Base-by-base conservation (phyloP, 2,329 filamentous ascomycete genomes). In the Beauveria varroae region DNA sequence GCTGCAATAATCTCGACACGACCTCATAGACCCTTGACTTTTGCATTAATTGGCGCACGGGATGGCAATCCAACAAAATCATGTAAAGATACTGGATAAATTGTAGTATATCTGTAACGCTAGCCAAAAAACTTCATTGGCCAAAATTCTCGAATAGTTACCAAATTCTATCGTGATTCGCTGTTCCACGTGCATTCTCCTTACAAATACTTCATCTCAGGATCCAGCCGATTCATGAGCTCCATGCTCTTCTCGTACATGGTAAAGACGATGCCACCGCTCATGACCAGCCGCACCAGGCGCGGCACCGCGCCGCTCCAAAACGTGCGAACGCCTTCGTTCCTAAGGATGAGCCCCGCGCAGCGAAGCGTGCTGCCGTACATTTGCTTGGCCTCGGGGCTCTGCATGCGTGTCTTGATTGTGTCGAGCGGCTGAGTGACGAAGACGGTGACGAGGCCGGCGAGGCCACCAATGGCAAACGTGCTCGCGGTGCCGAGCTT, bases 231-330 rank as follows among this genome's bases (percentile, higher is more conserved):
- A 68, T 91, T 85, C 79, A 99, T 86, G 62, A 92, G 69, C 58
- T 97, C 93, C 80, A 98, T 98, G 63, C 88, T 90, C 83, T 97
- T 97, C 79, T 98, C 93, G 73, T 97, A 95, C 87, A 98, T 96
- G 24, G 95, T 96, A 71, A 99, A 99, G 46, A 99, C 95, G 70
- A 99, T 96, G 20, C 95, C 95, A 61, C 95, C 95, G 70, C 92
- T 97, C 74, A 98, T 75, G 47, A 97, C 89, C 67, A 99, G 74
- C 62, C 95, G 81, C 26, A 86, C 93, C 69, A 99, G 75, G 59
- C 95, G 81, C 1, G 95, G 95, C 67, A 98, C 71, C 24, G 95
- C 93, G 28, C 95, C 95, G 67, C 90, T 93, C 95, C 95, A 99
- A 66, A 98, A 90, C 1, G 93, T 96, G 46, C 93, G 73, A 14